A percentile compares a stretch with the other conserved stretches of the same genome.
phyloP scores from a whole-genome alignment of 768 basidiomycete species.

The Trametes gibbosa region DNA sequence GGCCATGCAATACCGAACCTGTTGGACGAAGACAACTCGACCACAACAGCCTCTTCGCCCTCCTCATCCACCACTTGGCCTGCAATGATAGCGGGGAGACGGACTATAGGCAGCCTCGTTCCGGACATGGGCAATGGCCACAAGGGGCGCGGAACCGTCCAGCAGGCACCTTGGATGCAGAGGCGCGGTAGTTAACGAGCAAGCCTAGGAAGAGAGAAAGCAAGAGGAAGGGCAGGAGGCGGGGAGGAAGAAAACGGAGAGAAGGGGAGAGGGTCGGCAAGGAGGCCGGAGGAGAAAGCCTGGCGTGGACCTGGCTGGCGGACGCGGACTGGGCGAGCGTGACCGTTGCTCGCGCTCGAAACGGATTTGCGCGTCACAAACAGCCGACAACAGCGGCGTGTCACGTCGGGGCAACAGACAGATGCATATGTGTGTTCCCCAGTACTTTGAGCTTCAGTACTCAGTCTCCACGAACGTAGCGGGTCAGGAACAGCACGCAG shows the following conservation, averaged over 20 bases:
- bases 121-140: conserved; percentile 29
- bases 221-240: neutral
- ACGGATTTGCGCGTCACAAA: conserved; percentile 8
- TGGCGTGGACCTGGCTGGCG: conserved; percentile 1
- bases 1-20: conserved; percentile 64
- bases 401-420: no score
- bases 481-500: conserved; percentile 8
- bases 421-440: no score
- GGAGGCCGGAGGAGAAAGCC: conserved; percentile 8
- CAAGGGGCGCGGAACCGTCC: conserved; percentile 12
- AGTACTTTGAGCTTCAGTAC: neutral
- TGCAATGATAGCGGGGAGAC: conserved; percentile 42
- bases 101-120: conserved; percentile 45
- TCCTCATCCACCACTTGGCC: conserved; percentile 41
- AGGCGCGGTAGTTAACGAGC: neutral
- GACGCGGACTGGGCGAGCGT: neutral
- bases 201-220: neutral
- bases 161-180: conserved; percentile 17
- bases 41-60: conserved; percentile 42
- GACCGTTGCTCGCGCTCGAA: conserved; percentile 1
- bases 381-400: conserved; percentile 3
- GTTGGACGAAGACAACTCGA: conserved; percentile 46
- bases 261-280: conserved; percentile 9
- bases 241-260: conserved; percentile 2
- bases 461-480: neutral